These are phyloP conservation scores for Pichia norvegensis DNA, from an alignment of 1,139 yeast genomes.

Conservation along the genomic window DNA sequence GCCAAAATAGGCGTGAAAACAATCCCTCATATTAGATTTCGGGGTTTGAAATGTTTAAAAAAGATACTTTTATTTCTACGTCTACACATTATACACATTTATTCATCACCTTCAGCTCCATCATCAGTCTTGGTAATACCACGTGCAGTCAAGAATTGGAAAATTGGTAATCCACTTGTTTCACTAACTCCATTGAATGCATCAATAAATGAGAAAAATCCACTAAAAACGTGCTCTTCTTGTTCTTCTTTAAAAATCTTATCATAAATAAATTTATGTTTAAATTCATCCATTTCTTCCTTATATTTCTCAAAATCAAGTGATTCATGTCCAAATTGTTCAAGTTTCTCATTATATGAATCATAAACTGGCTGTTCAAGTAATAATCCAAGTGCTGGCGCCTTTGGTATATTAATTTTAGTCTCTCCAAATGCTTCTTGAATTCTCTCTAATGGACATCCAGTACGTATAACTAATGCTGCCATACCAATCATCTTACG, in stretches of 20 bases:
- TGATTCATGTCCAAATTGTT: conserved; percentile 71
- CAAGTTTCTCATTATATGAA: conserved; percentile 65
- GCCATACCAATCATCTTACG: conserved; percentile 98
- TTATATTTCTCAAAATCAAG: conserved; percentile 63
- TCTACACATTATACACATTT: too few species aligned
- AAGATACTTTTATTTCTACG: too few species aligned
- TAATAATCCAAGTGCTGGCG: conserved; percentile 89
- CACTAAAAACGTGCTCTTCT: conserved; percentile 78
- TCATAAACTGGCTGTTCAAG: conserved; percentile 91
- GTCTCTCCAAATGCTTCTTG: conserved; percentile 67
- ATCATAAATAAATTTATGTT: conserved; percentile 82
- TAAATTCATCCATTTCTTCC: conserved; percentile 73
- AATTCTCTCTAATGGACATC: conserved; percentile 72
- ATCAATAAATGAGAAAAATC: conserved; percentile 84
- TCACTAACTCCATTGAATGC: conserved; percentile 46
- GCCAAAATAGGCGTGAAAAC: too few species aligned
- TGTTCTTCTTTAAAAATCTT: conserved; percentile 87
- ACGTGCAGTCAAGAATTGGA: conserved; percentile 68
- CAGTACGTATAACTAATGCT: conserved; percentile 72
- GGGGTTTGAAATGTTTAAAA: too few species aligned
- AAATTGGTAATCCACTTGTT: conserved; percentile 32
- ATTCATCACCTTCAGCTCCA: conserved; percentile 1
- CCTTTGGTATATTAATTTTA: conserved; percentile 88
- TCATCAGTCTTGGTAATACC: conserved; percentile 31
- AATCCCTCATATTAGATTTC: too few species aligned